These are phyloP conservation scores for Ophiosphaerella narmari DNA, from an alignment of 2,329 filamentous ascomycete genomes.

Conservation along the genomic window DNA sequence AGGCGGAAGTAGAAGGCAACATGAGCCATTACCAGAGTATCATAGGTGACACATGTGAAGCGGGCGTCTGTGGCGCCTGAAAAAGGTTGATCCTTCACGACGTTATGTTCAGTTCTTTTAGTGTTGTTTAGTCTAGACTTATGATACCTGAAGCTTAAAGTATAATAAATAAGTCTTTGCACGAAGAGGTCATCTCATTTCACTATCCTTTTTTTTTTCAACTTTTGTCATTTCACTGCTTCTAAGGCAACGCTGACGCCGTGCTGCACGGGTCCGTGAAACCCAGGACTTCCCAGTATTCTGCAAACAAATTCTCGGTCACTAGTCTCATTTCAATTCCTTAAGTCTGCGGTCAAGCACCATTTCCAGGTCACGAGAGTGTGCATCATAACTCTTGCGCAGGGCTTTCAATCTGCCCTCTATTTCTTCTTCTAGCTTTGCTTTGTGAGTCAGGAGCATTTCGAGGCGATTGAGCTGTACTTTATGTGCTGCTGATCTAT, in stretches of 20 bases:
- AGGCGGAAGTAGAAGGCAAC: slow-evolving; percentile 14
- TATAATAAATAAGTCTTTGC: neutral
- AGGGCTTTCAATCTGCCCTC: slow-evolving; percentile 18
- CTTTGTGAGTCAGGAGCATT: slow-evolving; percentile 28
- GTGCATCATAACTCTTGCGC: slow-evolving; percentile 20
- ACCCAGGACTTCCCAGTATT: too few relatives aligned
- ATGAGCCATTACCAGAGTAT: slow-evolving; percentile 40
- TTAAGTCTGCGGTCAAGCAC: slow-evolving; percentile 25
- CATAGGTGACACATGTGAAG: slow-evolving; percentile 21
- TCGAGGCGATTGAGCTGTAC: slow-evolving; percentile 30
- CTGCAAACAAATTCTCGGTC: neutral
- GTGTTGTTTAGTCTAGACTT: neutral
- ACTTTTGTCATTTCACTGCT: too few relatives aligned
- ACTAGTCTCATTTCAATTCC: slow-evolving; percentile 20
- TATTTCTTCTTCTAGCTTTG: slow-evolving; percentile 33
- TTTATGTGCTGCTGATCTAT: slow-evolving; percentile 25
- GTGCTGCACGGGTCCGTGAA: too few relatives aligned
- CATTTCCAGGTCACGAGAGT: slow-evolving; percentile 27
- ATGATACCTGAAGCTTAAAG: neutral
- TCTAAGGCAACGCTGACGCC: too few relatives aligned
- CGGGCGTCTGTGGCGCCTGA: neutral
- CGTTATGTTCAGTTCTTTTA: too few relatives aligned
- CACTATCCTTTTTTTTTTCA: too few relatives aligned
- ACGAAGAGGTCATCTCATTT: neutral
- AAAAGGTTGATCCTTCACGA: too few relatives aligned